Conservation (phyloP, 2,329 filamentous ascomycete species). For the Tetracladium maxilliforme region DNA sequence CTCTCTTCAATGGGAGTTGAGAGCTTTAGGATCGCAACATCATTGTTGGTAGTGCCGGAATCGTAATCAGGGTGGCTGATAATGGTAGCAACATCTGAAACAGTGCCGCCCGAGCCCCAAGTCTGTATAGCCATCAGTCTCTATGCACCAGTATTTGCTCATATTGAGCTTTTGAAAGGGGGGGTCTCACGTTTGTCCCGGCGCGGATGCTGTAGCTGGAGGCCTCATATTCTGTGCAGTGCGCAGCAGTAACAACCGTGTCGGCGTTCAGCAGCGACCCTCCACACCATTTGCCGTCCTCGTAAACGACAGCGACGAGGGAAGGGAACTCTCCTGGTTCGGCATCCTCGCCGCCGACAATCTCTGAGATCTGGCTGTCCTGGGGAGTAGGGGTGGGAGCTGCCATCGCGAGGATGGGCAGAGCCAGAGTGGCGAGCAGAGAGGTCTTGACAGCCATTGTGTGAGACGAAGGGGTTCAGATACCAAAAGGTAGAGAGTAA, state of each 20-base stretch:
- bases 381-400: no score
- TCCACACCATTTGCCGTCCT: conserved; percentile 7
- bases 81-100: conserved; percentile 4
- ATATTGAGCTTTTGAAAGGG: no score
- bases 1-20: conserved; percentile 4
- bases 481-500: no score
- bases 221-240: conserved; percentile 6
- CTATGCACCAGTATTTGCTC: neutral
- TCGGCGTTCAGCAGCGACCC: conserved; percentile 8
- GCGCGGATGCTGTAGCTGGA: conserved; percentile 8
- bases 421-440: no score
- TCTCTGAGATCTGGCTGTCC: no score
- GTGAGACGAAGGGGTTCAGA: no score
- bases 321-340: conserved; percentile 8
- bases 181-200: conserved; percentile 7
- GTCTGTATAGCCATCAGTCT: conserved; percentile 4
- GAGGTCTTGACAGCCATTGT: no score
- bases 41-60: conserved; percentile 3
- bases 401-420: no score
- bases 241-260: conserved; percentile 10
- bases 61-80: conserved; percentile 7
- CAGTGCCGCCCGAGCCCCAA: conserved; percentile 8
- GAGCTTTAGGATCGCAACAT: conserved; percentile 9
- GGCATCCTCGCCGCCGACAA: conserved; percentile 7
- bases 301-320: conserved; percentile 6